Base-by-base conservation (phyloP, 495 filamentous ascomycete species). In the Cudoniella acicularis region DNA sequence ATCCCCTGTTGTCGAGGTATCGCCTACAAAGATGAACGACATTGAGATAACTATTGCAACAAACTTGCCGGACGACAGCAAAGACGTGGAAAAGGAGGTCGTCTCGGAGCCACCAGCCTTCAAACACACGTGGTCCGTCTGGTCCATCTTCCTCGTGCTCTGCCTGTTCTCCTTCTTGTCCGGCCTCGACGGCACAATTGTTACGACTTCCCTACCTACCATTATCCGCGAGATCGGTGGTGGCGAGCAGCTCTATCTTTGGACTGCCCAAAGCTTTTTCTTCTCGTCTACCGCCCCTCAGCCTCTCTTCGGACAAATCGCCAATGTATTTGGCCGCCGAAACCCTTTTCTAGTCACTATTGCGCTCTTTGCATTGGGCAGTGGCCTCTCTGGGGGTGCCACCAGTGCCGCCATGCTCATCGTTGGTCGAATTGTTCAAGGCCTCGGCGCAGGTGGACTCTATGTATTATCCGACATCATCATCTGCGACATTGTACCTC, bases 371-470 rank as follows among this genome's bases (percentile, higher is more conserved):
- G 75, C 75, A 10, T 71, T 73, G n/a, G 87, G 87, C 0, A 77
- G 83, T 1, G 77, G 87, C 4, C 70, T 87, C 24, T 78, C 78
- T 41, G 82, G 77, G 2, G 69, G 86, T 11, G 79, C 86, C 69
- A 81, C 60, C 75, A 79, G 59, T 81, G 88, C 53, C 72, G 71
- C 16, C 61, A 79, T 18, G 69, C 89, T 46, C 73, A 74, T 91
- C 13, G 72, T 83, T 49, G 86, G 87, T 2, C 79, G 88, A 13
- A 73, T 78, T 4, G 67, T 91, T 13, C 88, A 91, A 62, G 88
- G 88, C 20, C 68, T 87, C 10, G 88, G 87, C 23, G 85, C 84
- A 20, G 87, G 88, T 13, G 87, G 87, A 1, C 73, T 87, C 2
- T 78, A 83, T 45, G 75, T 75, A 6, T 67, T 90, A 41, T 83